Conservation (phyloP, 192 early-diverging fungal genomes). For the Mortierella alpina region DNA sequence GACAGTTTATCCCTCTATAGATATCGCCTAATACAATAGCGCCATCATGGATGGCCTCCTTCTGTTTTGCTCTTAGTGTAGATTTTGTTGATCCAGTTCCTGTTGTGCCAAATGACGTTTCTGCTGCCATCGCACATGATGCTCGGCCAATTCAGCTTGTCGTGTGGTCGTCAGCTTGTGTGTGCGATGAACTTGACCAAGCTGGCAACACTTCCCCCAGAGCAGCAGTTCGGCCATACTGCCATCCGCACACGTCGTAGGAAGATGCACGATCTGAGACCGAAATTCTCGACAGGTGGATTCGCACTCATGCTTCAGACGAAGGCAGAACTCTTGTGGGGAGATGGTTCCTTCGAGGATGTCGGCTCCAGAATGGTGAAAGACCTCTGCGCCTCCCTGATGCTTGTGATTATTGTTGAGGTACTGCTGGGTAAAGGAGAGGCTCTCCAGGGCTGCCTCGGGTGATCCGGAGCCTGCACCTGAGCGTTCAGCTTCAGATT, state of each 20-base stretch:
- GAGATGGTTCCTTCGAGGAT: conserved; percentile 12
- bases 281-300: conserved; percentile 32
- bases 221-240: conserved; percentile 42
- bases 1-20: not conserved
- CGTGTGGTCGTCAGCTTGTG: not conserved
- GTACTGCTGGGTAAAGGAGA: no score
- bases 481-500: not conserved
- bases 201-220: conserved; percentile 44
- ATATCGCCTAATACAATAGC: not conserved
- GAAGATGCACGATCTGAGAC: conserved; percentile 14
- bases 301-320: conserved; percentile 46
- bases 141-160: conserved; percentile 11
- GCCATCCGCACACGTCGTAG: conserved; percentile 25
- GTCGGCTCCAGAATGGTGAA: conserved; percentile 27
- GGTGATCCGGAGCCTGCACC: not conserved
- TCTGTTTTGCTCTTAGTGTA: not conserved
- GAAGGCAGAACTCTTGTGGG: conserved; percentile 28
- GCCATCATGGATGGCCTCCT: not conserved
- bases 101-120: conserved; percentile 20
- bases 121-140: conserved; percentile 15
- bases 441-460: no score
- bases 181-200: conserved; percentile 15
- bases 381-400: not conserved
- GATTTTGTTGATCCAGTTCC: not conserved
- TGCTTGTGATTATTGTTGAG: not conserved